Evolutionary conservation across 2,329 filamentous ascomycete species (phyloP).

Genomic region (Hawksworthiomyces lignivorus): DNA sequence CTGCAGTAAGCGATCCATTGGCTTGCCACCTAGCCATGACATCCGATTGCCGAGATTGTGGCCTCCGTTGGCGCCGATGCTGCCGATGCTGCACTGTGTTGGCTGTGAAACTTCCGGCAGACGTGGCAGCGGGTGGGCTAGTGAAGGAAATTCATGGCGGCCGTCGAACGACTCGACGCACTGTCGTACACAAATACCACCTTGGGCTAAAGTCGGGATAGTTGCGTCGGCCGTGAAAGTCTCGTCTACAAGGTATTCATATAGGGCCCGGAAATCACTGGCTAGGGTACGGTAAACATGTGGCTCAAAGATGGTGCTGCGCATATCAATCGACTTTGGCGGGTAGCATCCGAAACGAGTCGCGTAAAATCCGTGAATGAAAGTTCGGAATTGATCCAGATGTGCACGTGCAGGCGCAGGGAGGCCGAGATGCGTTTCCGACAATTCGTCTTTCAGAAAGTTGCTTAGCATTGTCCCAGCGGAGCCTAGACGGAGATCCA

Average conservation of each 20-base stretch:
- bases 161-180: slow-evolving; percentile 59
- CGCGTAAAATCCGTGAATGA: slow-evolving; percentile 59
- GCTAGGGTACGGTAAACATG: slow-evolving; percentile 54
- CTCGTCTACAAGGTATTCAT: slow-evolving; percentile 62
- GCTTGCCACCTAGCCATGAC: slow-evolving; percentile 33
- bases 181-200: slow-evolving; percentile 64
- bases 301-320: slow-evolving; percentile 46
- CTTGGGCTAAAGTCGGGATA: slow-evolving; percentile 48
- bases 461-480: slow-evolving; percentile 51
- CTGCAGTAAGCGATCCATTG: slow-evolving; percentile 6
- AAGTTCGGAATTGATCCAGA: slow-evolving; percentile 63
- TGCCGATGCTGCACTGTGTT: background rate
- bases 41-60: slow-evolving; percentile 23
- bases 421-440: slow-evolving; percentile 57
- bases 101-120: slow-evolving; percentile 41
- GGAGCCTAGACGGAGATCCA: slow-evolving; percentile 55
- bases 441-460: slow-evolving; percentile 66
- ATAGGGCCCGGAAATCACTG: slow-evolving; percentile 62
- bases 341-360: slow-evolving; percentile 66
- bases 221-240: slow-evolving; percentile 40
- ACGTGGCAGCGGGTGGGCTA: slow-evolving; percentile 60
- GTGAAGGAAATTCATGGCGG: slow-evolving; percentile 48
- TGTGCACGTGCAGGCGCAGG: slow-evolving; percentile 54
- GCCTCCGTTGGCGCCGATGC: slow-evolving; percentile 18
- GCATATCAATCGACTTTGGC: slow-evolving; percentile 38